These are phyloP conservation scores for Volvox carteri DNA, from an alignment of 163 green algal species.

Conservation along the genomic window DNA sequence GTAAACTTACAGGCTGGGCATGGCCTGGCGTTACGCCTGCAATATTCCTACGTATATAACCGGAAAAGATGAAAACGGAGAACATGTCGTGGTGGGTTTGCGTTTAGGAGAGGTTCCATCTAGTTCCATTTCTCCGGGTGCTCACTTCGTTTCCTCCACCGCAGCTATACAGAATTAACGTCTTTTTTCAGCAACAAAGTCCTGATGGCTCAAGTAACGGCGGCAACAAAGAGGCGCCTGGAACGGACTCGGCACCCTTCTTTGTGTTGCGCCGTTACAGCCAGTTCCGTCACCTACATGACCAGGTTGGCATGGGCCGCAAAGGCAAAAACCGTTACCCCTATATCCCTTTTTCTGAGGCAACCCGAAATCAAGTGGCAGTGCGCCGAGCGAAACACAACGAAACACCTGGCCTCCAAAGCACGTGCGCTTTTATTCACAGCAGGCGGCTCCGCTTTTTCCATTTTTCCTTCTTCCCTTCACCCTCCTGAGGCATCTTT, in stretches of 20 bases:
- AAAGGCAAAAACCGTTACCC: too few species aligned
- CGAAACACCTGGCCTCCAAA: too few species aligned
- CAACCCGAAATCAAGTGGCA: too few species aligned
- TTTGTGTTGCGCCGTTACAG: slow-evolving; percentile 77
- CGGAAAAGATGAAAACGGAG: slow-evolving; percentile 69
- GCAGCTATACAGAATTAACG: slow-evolving; percentile 77
- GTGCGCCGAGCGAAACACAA: too few species aligned
- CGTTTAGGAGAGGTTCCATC: neutral
- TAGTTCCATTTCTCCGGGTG: neutral
- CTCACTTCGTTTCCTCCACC: neutral
- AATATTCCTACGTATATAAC: slow-evolving; percentile 70
- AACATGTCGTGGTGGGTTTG: slow-evolving; percentile 62
- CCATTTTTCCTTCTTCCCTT: too few species aligned
- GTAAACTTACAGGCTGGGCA: neutral
- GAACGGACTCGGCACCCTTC: slow-evolving; percentile 58
- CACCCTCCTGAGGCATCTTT: too few species aligned
- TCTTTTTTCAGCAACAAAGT: slow-evolving; percentile 64
- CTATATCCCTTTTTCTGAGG: too few species aligned
- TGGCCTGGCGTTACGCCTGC: slow-evolving; percentile 68
- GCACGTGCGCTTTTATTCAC: too few species aligned
- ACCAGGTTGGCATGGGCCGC: slow-evolving; percentile 61
- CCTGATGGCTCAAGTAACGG: neutral
- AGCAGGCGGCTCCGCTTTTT: too few species aligned
- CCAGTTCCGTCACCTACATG: slow-evolving; percentile 73
- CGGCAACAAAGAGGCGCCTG: neutral